Evolutionary conservation across 106 monocot species (phyloP).

Genomic region (Dioscorea zingiberensis): DNA sequence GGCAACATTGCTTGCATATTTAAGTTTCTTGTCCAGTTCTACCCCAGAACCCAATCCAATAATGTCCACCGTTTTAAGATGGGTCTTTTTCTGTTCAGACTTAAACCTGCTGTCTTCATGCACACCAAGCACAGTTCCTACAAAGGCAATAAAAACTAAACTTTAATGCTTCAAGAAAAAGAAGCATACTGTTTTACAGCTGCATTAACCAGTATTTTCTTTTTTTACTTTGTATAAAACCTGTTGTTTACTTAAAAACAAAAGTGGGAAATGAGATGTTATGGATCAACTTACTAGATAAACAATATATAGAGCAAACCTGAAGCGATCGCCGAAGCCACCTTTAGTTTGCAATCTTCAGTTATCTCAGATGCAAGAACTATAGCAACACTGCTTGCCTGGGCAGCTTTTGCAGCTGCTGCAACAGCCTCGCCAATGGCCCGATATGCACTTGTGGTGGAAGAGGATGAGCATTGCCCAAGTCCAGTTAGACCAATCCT

Average conservation of each 20-base stretch:
- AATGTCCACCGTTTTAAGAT: conserved; percentile 73
- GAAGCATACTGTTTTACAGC: neutral
- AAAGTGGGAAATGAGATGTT: too few relatives aligned
- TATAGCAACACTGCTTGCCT: conserved; percentile 71
- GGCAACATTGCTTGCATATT: conserved; percentile 73
- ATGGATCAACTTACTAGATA: too few relatives aligned
- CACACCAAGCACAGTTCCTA: conserved; percentile 74
- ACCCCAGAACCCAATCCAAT: conserved; percentile 75
- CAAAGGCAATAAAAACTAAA: neutral
- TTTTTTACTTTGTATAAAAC: too few relatives aligned
- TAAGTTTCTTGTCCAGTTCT: conserved; percentile 70
- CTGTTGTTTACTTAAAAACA: too few relatives aligned
- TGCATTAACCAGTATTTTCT: too few relatives aligned
- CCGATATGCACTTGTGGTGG: conserved; percentile 26
- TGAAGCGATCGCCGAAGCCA: conserved; percentile 76
- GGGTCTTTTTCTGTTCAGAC: conserved; percentile 71
- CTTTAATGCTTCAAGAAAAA: neutral
- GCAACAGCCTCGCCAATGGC: conserved; percentile 84
- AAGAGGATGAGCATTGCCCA: conserved; percentile 35
- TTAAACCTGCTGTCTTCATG: conserved; percentile 90
- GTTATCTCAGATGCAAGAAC: conserved; percentile 55
- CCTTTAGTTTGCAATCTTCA: conserved; percentile 42
- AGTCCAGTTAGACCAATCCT: conserved; percentile 69
- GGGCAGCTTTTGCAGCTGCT: conserved; percentile 56
- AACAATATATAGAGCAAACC: conserved; percentile 38